Evolutionary conservation across 106 monocot genomes (phyloP).

Genomic region (Triglochin maritima): DNA sequence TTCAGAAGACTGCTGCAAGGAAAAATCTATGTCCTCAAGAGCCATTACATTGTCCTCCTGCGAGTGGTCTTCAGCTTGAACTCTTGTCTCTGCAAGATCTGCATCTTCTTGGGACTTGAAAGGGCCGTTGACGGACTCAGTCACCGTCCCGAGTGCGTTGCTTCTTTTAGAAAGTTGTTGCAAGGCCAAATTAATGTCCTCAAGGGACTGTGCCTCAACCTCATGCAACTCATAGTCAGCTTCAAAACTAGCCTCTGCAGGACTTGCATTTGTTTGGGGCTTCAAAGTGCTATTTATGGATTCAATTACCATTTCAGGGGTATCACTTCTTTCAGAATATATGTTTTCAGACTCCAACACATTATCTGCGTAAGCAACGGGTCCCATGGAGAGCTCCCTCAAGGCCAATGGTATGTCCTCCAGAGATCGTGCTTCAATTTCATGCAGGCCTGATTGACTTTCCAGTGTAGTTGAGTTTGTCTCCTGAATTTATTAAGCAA

Average conservation of each 20-base stretch:
- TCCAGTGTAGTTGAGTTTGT: background rate
- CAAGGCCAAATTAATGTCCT: slow-evolving; percentile 1
- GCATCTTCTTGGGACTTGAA: too few relatives aligned
- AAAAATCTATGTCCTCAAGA: too few relatives aligned
- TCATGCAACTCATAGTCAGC: too few relatives aligned
- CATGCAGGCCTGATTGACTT: background rate
- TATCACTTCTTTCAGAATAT: background rate
- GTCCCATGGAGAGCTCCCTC: background rate
- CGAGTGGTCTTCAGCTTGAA: too few relatives aligned
- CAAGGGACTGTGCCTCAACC: too few relatives aligned
- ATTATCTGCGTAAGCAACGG: background rate
- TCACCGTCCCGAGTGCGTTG: background rate
- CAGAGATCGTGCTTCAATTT: background rate
- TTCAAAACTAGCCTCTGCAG: too few relatives aligned
- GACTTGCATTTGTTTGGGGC: too few relatives aligned
- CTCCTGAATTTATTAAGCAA: background rate
- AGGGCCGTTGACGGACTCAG: background rate
- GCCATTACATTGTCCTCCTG: too few relatives aligned
- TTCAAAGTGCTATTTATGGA: too few relatives aligned
- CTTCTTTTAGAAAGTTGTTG: slow-evolving; percentile 1
- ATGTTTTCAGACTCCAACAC: slow-evolving; percentile 5
- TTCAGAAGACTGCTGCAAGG: background rate
- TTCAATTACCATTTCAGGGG: too few relatives aligned
- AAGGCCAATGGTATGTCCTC: background rate
- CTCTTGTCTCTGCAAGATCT: too few relatives aligned